These are phyloP conservation scores for Penicillium sp. DNA, from an alignment of 2,329 filamentous ascomycete species.

Conservation along the genomic window DNA sequence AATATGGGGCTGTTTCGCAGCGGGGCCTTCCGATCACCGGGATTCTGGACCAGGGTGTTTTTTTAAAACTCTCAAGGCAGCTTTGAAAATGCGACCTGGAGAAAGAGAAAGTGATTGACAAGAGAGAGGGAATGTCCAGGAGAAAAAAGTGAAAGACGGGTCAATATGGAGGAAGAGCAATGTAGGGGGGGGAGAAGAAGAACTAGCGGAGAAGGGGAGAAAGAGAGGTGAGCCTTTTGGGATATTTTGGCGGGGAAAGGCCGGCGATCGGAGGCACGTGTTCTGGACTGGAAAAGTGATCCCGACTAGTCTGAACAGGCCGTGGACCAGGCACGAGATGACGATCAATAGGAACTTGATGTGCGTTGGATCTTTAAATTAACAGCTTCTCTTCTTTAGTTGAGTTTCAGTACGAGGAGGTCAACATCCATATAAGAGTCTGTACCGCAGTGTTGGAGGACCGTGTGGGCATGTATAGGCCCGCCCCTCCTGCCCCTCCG, in stretches of 20 bases:
- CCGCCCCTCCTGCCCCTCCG: conserved; percentile 22
- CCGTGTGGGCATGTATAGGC: neutral
- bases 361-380: no score
- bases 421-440: no score
- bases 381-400: no score
- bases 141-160: conserved; percentile 1
- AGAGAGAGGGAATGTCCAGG: conserved; percentile 5
- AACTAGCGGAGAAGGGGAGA: conserved; percentile 11
- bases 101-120: conserved; percentile 1
- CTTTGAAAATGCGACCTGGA: neutral
- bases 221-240: conserved; percentile 2
- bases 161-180: conserved; percentile 1
- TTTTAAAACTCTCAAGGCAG: conserved; percentile 7
- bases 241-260: conserved; percentile 18
- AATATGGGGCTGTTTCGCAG: conserved; percentile 9
- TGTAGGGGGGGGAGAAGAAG: conserved; percentile 4
- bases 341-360: neutral
- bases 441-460: no score
- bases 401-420: no score
- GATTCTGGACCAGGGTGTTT: conserved; percentile 11
- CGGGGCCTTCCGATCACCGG: conserved; percentile 13
- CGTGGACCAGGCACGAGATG: neutral
- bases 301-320: no score
- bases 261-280: conserved; percentile 30
- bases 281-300: conserved; percentile 8